Evolutionary conservation across 164 flowering plant species (phyloP).

Genomic region (Vitis rotundifolia): DNA sequence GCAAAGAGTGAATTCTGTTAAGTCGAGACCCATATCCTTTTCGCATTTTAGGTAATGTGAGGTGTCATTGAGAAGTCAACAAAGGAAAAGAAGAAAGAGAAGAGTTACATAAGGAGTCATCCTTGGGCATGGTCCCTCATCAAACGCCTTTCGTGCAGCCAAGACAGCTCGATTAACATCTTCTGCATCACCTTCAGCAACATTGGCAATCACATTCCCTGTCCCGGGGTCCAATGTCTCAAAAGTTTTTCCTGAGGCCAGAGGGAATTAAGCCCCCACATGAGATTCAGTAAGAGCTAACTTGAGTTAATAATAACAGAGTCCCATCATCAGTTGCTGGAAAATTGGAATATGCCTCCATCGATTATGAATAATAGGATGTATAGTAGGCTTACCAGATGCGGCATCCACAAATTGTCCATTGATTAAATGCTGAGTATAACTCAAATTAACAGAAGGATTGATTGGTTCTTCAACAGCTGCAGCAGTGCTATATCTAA

Average conservation of each 20-base stretch:
- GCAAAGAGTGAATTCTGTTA: neutral
- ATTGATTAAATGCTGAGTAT: conserved; percentile 55
- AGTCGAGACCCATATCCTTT: neutral
- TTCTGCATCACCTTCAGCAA: conserved; percentile 70
- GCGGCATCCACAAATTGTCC: conserved; percentile 72
- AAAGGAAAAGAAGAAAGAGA: neutral
- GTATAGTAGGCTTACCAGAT: conserved; percentile 42
- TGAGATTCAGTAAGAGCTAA: neutral
- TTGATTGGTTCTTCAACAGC: conserved; percentile 47
- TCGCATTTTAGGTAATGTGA: neutral
- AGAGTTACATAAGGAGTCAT: conserved; percentile 39
- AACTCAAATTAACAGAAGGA: conserved; percentile 44
- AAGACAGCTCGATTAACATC: conserved; percentile 65
- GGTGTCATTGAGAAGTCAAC: too few relatives aligned
- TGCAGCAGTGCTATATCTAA: conserved; percentile 44
- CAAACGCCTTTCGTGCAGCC: conserved; percentile 76
- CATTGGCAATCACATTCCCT: conserved; percentile 64
- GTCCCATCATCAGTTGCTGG: neutral
- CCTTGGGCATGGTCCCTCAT: conserved; percentile 75
- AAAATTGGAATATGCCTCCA: neutral
- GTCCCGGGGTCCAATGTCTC: conserved; percentile 69
- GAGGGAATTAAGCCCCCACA: neutral
- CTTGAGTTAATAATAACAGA: too few relatives aligned
- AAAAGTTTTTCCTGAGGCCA: conserved; percentile 59
- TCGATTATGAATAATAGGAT: neutral